Evolutionary conservation across 805 yeast genomes (phyloP), one percentile per base, ranked within the genome.

Genomic region (Candida patagonica): DNA sequence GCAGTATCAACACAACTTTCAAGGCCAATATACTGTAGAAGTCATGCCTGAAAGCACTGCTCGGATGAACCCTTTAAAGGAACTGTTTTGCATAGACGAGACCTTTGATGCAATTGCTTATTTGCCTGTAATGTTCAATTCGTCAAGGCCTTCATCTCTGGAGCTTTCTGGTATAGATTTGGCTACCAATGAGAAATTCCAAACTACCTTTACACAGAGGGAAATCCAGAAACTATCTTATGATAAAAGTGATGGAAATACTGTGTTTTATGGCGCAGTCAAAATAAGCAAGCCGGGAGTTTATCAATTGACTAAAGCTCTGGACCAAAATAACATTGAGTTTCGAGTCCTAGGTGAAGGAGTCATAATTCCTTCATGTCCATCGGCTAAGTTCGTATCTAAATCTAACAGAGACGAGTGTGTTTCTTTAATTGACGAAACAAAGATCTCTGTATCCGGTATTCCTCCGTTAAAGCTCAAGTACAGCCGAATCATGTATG

Each of bases 11-110:
- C 94, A 87, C 57, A 81, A 88, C 57, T 80, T 75, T 52, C 34
- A 19, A 4, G 98, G 98, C 32, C 77, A 76, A 31, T 83, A 84
- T 53, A 82, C 88, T 1, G 80, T 92, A 45, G 82, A 88, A 53
- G 82, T 83, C 45, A 65, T 92, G 26, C 97, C 98, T 0, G 96
- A 89, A 60, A 81, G 94, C 32, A 80, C 94, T 0, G 95, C 94
- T 4, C 67, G 70, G 52, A 62, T 92, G 50, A 86, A 88, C 47
- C 96, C 96, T 2, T 73, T 76, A 50, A 73, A 68, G 37, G 76
- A 73, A 22, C 67, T 74, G 4, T 72, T 71, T 44, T 92, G 98
- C 62, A 48, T 66, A 8, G 47, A 44, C 40, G 50, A 38, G 56
- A 62, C 37, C 42, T 29, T 37, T 7, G 41, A 42, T 12, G 31